Conservation (phyloP, 2,329 filamentous ascomycete genomes). For the Cercospora zeina region DNA sequence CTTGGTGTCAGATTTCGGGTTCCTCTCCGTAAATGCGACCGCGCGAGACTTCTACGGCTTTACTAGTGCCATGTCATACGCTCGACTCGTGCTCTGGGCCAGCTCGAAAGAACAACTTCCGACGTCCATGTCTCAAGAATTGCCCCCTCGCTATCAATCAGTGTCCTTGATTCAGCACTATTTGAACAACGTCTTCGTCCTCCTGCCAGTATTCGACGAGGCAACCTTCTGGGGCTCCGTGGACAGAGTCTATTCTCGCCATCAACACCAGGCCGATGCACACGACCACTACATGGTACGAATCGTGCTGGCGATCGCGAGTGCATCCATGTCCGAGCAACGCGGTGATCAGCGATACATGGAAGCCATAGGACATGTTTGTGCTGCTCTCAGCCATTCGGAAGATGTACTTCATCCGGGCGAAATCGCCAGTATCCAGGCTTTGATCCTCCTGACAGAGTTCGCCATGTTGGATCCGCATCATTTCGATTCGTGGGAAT, state of each 20-base stretch:
- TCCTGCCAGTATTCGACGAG: slow-evolving; percentile 82
- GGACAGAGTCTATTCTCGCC: slow-evolving; percentile 76
- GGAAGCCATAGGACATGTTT: slow-evolving; percentile 61
- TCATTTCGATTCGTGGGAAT: slow-evolving; percentile 91
- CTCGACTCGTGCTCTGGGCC: slow-evolving; percentile 81
- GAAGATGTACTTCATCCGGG: slow-evolving; percentile 84
- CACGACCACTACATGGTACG: slow-evolving; percentile 84
- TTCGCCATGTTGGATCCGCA: slow-evolving; percentile 88
- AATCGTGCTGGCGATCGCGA: slow-evolving; percentile 84
- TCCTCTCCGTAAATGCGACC: slow-evolving; percentile 91
- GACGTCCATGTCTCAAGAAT: slow-evolving; percentile 55
- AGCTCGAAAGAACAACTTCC: slow-evolving; percentile 73
- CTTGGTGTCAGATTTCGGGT: slow-evolving; percentile 89
- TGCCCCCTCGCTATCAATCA: slow-evolving; percentile 71
- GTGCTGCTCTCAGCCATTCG: slow-evolving; percentile 70
- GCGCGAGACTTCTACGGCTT: slow-evolving; percentile 91
- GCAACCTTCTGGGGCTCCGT: slow-evolving; percentile 74
- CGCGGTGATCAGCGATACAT: slow-evolving; percentile 64
- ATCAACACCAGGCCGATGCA: slow-evolving; percentile 60
- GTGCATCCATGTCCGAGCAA: slow-evolving; percentile 68
- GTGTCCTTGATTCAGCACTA: slow-evolving; percentile 77
- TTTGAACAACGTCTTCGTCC: slow-evolving; percentile 74
- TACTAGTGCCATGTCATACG: slow-evolving; percentile 87
- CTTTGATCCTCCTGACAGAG: slow-evolving; percentile 78
- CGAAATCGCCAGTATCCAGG: slow-evolving; percentile 81